Percentiles rank a stretch among this genome's conserved stretches.
phyloP scores from a whole-genome alignment of 148 eudicot species.

The Rhododendron ferrugineum region DNA sequence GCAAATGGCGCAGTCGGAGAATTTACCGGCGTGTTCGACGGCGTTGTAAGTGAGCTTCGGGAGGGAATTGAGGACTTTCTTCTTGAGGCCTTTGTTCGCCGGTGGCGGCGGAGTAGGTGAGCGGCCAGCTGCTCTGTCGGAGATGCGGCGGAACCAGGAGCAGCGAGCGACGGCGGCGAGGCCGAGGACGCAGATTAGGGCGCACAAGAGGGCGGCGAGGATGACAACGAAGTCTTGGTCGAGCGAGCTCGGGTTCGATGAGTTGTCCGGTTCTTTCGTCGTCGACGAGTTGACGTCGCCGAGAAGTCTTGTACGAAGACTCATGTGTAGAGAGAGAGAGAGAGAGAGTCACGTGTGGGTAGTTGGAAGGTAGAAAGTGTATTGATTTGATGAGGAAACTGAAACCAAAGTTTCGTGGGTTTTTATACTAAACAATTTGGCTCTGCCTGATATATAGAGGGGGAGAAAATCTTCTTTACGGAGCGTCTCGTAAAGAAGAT shows the following conservation, averaged over 20 bases:
- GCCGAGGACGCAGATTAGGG: conserved; percentile 75
- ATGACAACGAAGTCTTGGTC: conserved; percentile 64
- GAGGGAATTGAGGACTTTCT: conserved; percentile 52
- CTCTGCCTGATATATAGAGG: neutral
- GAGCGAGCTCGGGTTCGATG: neutral
- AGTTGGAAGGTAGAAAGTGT: neutral
- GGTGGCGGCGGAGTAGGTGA: conserved; percentile 18
- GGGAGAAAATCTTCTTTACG: no score
- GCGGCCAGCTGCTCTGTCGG: conserved; percentile 14
- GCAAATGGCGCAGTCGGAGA: conserved; percentile 68
- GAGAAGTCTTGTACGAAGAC: conserved; percentile 18
- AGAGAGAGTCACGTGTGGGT: neutral
- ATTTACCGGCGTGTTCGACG: conserved; percentile 25
- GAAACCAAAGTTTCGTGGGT: neutral
- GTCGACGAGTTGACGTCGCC: conserved; percentile 13
- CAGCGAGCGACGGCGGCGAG: conserved; percentile 72
- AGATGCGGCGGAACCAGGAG: conserved; percentile 63
- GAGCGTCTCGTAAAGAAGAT: no score
- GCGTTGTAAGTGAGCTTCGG: conserved; percentile 46
- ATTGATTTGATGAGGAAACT: neutral
- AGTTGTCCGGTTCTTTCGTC: neutral
- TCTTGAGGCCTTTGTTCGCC: conserved; percentile 61
- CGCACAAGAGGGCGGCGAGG: conserved; percentile 77
- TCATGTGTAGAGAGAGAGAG: conserved; percentile 13
- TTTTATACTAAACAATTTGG: neutral